Percentiles rank a stretch among this genome's conserved stretches.
These are phyloP conservation scores for Penstemon newberryi DNA, from an alignment of 257 asterid genomes.

Conservation along the genomic window DNA sequence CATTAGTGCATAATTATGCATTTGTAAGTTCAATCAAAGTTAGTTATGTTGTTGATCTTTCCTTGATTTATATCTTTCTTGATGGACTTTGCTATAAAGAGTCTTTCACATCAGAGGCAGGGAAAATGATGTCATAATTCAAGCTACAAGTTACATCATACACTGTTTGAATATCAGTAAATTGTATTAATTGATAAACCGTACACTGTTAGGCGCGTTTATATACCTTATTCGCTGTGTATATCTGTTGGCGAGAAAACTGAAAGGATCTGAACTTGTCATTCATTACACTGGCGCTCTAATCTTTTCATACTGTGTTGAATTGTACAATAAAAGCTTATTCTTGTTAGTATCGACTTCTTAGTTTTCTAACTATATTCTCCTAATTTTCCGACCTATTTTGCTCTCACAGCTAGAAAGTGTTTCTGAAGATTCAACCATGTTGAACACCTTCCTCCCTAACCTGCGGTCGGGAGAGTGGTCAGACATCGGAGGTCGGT, in stretches of 20 bases:
- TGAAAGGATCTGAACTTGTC: neutral
- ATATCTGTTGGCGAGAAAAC: too few relatives aligned
- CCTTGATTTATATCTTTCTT: neutral
- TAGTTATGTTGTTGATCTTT: conserved; percentile 6
- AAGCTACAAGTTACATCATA: neutral
- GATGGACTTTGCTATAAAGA: neutral
- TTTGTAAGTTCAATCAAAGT: neutral
- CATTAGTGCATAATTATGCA: neutral
- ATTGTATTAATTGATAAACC: neutral
- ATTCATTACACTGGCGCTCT: neutral
- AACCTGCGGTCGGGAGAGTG: conserved; percentile 76
- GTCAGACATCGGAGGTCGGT: conserved; percentile 78
- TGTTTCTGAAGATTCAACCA: conserved; percentile 61
- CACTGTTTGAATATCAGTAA: neutral
- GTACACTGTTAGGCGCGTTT: neutral
- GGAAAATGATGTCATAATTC: conserved; percentile 2
- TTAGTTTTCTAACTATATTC: conserved; percentile 3
- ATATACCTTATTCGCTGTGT: too few relatives aligned
- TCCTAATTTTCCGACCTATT: conserved; percentile 8
- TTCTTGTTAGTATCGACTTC: neutral
- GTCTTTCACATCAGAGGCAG: neutral
- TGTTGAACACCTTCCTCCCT: conserved; percentile 55
- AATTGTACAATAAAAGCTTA: neutral
- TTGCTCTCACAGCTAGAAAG: conserved; percentile 62
- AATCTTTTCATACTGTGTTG: neutral